Evolutionary conservation across 2,329 filamentous ascomycete species (phyloP), one percentile per base, ranked within the genome.

Genomic region (Fonsecaea pedrosoi): DNA sequence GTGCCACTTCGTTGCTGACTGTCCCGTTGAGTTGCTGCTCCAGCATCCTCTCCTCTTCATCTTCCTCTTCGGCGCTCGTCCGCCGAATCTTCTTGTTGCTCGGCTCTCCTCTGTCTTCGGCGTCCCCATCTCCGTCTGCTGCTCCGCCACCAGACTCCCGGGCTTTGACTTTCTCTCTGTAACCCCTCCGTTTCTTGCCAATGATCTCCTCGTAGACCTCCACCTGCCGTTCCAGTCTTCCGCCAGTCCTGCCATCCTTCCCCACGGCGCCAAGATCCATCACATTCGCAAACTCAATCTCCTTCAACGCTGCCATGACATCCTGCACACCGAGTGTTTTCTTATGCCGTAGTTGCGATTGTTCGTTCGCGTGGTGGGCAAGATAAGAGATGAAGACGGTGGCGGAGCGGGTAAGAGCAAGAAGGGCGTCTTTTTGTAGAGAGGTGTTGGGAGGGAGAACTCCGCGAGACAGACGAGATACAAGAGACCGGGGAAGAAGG

Each of bases 341-440:
- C 78, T 88, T 87, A 70, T 83, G 79, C 54, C 87, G 86, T 72
- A 84, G 82, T 30, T 61, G 59, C 12, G 59, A 61, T 34, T 61
- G 59, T 73, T 89, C 86, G 73, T 87, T 87, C 55, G 87, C 85
- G 69, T 86, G 88, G 66, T 67, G n/a, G 55, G 56, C 66, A 8
- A 60, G 64, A 75, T 89, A 89, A 67, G 85, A 89, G 18, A 90
- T 84, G 76, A 90, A 90, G 3, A 90, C 87, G 3, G 87, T 89
- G 34, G 87, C 87, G 68, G 86, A 86, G 74, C 89, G 89, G 59
- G 86, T 85, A 68, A 90, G 84, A 7, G 87, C 87, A 15, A 88
- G 78, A 3, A 89, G 78, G 10, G 87, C 87, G 78, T 90, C 87
- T 77, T 88, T 89, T 72, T 88, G 85, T 48, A 90, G 86, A 56